Conservation (phyloP, 2,329 filamentous ascomycete genomes). For the Nothophaeocryptopus gaeumannii region DNA sequence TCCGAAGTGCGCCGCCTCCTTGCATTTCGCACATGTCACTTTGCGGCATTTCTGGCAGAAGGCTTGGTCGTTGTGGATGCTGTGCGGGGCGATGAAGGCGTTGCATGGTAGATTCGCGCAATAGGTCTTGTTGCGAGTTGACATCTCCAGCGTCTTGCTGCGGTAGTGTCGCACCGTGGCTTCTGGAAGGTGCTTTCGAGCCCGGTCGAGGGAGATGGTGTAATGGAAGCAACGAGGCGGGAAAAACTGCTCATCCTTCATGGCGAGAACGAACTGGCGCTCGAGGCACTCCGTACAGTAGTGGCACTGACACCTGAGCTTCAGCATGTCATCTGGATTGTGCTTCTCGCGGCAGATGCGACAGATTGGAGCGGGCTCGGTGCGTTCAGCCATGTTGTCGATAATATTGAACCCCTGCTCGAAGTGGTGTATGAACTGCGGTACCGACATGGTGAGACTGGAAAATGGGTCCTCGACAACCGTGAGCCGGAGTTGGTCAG, state of each 20-base stretch:
- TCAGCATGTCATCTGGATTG: not conserved
- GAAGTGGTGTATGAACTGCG: not conserved
- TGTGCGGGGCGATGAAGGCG: slow-evolving; percentile 20
- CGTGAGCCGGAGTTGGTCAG: too few relatives aligned
- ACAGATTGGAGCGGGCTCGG: slow-evolving; percentile 5
- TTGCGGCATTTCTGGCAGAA: slow-evolving; percentile 22
- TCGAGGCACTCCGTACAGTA: slow-evolving; percentile 16
- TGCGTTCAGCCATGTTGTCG: not conserved
- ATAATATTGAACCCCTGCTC: not conserved
- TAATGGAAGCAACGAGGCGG: slow-evolving; percentile 8
- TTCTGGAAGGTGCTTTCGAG: slow-evolving; percentile 8
- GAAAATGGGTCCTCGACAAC: too few relatives aligned
- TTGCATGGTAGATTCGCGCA: slow-evolving; percentile 14
- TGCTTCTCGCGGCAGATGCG: slow-evolving; percentile 4
- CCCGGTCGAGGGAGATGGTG: slow-evolving; percentile 6
- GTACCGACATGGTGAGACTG: not conserved
- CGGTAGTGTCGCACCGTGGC: slow-evolving; percentile 4
- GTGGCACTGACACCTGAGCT: slow-evolving; percentile 15
- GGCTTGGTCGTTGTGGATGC: slow-evolving; percentile 23
- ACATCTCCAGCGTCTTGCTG: slow-evolving; percentile 14
- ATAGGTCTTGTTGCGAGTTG: slow-evolving; percentile 20
- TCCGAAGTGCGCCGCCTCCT: slow-evolving; percentile 20
- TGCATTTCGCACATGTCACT: slow-evolving; percentile 22
- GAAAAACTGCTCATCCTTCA: slow-evolving; percentile 13
- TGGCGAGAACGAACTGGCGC: slow-evolving; percentile 7